These are phyloP conservation scores for Chionographis japonica DNA, from an alignment of 106 monocot species.

Conservation along the genomic window DNA sequence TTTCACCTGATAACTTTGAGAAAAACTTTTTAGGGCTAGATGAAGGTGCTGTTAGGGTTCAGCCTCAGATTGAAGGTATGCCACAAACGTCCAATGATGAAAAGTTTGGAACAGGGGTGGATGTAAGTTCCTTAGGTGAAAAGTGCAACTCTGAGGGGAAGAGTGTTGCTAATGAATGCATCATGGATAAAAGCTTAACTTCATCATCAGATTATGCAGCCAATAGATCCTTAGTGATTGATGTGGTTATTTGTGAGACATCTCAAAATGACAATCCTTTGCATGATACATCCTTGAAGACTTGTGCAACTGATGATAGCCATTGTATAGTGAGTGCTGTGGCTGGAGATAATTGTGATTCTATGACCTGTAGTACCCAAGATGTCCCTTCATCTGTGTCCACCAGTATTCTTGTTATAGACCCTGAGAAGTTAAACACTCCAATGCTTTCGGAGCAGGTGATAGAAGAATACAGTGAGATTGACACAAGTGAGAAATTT, in stretches of 20 bases:
- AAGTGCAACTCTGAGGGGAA: constrained; percentile 13
- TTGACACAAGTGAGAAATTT: neutral
- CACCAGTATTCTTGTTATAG: neutral
- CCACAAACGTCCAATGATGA: constrained; percentile 10
- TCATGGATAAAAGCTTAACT: constrained; percentile 1
- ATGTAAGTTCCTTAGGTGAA: constrained; percentile 9
- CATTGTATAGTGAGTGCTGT: neutral
- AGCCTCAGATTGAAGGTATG: constrained; percentile 5
- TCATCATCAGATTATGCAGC: constrained; percentile 8
- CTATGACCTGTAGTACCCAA: constrained; percentile 7
- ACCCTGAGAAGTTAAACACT: neutral
- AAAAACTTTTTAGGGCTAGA: constrained; percentile 13
- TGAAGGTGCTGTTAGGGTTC: constrained; percentile 7
- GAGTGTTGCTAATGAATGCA: constrained; percentile 12
- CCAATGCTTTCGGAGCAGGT: constrained; percentile 5
- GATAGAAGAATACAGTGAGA: constrained; percentile 6
- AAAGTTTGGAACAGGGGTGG: constrained; percentile 9
- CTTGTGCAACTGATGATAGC: constrained; percentile 5
- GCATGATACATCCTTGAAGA: constrained; percentile 2
- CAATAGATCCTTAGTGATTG: neutral
- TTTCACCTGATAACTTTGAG: constrained; percentile 10
- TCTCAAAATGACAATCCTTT: constrained; percentile 1
- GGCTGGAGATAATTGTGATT: constrained; percentile 5
- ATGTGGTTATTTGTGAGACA: constrained; percentile 4
- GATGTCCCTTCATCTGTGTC: constrained; percentile 7